Base-by-base conservation (phyloP, 768 basidiomycete genomes). In the Leucocoprinus sp. region DNA sequence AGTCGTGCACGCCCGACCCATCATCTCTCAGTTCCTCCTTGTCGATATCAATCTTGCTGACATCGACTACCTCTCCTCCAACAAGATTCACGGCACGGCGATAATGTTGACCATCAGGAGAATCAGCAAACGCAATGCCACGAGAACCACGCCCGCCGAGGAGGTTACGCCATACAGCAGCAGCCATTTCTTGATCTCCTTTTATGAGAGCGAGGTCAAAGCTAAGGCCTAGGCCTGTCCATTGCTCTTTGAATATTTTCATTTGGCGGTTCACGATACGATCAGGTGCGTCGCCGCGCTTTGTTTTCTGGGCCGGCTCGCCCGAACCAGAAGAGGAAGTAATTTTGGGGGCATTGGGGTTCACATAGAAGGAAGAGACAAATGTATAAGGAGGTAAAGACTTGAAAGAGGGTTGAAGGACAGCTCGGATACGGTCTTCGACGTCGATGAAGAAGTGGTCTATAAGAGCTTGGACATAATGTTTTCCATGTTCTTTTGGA, bases 391-490 rank as follows among this genome's bases (percentile, higher is more conserved):
- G 73, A 34, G 54, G 50, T 9, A 55, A 52, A 17, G 70, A 69
- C 34, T 61, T 58, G 8, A 60, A 43, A 8, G 60, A 70, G 4
- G 84, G 81, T 42, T 84, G 82, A 34, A 91, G 78, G 22, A 92
- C 82, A 4, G 75, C 67, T 15, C 93, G 83, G 38, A 97, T 80
- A 45, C 92, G 84, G 57, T 88, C 85, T 58, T 97, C 95, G 51
- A 90, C 76, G 60, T 97, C 90, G 53, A 91, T 68, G 71, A 97
- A 98, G 68, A 93, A 96, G 66, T 96, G 92, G 61, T 95, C 92
- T 51, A 96, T 74, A 49, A 97, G 71, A 5, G 72, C 86, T 64
- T 93, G 86, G 52, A 84, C 72, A 65, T 85, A 86, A 49, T 74
- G 60, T 53, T 67, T 66, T 18, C 85, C 87, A 43, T 84, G 72